Evolutionary conservation across 495 filamentous ascomycete species (phyloP), one percentile per base, ranked within the genome.

Genomic region (Penicillium goetzii): DNA sequence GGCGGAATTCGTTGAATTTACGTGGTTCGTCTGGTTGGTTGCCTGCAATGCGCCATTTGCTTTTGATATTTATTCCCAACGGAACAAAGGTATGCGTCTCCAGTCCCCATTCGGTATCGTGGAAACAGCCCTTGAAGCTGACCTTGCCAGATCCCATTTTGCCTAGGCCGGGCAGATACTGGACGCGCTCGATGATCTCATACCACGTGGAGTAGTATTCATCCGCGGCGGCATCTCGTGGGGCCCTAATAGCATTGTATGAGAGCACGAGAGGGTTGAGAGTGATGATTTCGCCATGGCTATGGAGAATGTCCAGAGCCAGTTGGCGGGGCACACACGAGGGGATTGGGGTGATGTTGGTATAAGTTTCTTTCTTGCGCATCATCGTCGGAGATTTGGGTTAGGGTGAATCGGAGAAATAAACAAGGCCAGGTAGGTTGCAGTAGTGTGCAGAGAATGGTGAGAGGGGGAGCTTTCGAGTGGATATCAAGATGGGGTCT

Each of bases 51-150:
- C 68, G 65, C 86, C 89, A 92, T 74, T 88, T 88, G 47, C 84
- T 86, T 52, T 84, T 84, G 63, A 95, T 88, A 51, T 92, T 88
- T 58, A 89, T 74, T 15, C 85, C 85, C 67, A 85, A 73, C 1
- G 89, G 90, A 2, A 90, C 90, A 62, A 90, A 91, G 63, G 84
- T 82, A 69, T 93, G 91, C 11, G 90, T 92, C 74, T 90, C 86
- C 33, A 93, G 69, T 3, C 90, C 91, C 56, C 82, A 81, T 3
- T 83, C 75, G 23, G 89, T 73, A 64, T 93, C 83, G 75, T 90
- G 82, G 76, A 95, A 93, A 64, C 88, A 89, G 61, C 82, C 89
- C 21, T 88, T 88, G 79, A 92, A 95, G 38, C 80, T 86, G 60
- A 93, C 81, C 51, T 88, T 88, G 47, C 68, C 89, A 78, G 21